Conservation (phyloP, 2,329 filamentous ascomycete species). For the Magnaporthiopsis incrustans region DNA sequence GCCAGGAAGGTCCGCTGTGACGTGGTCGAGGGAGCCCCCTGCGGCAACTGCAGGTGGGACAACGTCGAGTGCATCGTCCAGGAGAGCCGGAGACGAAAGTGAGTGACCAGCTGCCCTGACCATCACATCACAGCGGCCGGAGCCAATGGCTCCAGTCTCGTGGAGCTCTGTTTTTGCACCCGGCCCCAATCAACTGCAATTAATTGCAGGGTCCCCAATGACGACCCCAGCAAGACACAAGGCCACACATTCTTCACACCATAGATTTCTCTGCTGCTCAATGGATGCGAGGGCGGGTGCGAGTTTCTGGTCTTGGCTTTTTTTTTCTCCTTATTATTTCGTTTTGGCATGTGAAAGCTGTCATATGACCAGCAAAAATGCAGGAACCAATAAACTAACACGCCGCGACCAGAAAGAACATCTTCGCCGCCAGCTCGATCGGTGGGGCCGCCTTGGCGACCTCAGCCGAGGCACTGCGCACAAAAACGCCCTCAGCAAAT, state of each 20-base stretch:
- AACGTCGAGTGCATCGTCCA: slow-evolving; percentile 70
- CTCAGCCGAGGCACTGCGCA: slow-evolving; percentile 36
- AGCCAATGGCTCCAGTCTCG: too few relatives aligned
- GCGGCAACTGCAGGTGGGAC: slow-evolving; percentile 78
- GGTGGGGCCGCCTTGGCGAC: slow-evolving; percentile 19
- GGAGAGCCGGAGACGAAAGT: slow-evolving; percentile 82
- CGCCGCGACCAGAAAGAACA: slow-evolving; percentile 31
- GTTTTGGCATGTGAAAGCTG: neutral
- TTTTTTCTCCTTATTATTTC: neutral
- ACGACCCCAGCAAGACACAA: neutral
- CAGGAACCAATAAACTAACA: slow-evolving; percentile 7
- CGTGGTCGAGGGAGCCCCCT: slow-evolving; percentile 80
- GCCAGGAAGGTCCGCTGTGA: slow-evolving; percentile 89
- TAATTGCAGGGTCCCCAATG: neutral
- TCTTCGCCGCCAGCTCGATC: slow-evolving; percentile 28
- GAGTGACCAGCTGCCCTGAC: slow-evolving; percentile 32
- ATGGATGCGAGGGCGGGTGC: slow-evolving; percentile 2
- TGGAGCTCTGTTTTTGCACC: neutral
- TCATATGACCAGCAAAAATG: slow-evolving; percentile 5
- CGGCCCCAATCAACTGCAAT: neutral
- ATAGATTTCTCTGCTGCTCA: neutral
- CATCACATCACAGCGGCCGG: neutral
- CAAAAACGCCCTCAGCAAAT: slow-evolving; percentile 25
- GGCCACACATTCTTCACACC: too few relatives aligned
- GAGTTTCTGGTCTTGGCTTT: slow-evolving; percentile 3